phyloP scores from a whole-genome alignment of 805 yeast species.

The Naumovozyma dairenensis region DNA sequence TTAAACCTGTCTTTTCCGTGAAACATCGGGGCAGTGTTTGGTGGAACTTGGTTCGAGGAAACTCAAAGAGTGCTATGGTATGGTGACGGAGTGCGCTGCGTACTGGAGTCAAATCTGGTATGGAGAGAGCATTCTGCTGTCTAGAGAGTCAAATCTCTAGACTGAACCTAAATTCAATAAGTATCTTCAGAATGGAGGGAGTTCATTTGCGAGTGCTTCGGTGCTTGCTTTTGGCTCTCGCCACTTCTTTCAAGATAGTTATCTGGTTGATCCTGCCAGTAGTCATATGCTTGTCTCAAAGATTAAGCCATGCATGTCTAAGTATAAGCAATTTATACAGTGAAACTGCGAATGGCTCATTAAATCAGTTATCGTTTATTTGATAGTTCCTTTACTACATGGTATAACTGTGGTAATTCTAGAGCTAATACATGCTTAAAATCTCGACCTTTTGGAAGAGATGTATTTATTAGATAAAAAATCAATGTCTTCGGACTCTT shows the following conservation, averaged over 20 bases:
- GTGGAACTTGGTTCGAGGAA: constrained; percentile 24
- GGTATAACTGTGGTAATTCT: constrained; percentile 41
- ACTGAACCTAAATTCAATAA: constrained; percentile 7
- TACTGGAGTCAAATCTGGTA: constrained; percentile 12
- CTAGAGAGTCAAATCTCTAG: constrained; percentile 5
- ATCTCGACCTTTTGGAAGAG: constrained; percentile 33
- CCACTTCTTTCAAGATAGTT: constrained; percentile 22
- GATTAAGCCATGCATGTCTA: constrained; percentile 42
- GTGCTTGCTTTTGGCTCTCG: constrained; percentile 4
- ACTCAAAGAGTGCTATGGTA: constrained; percentile 27
- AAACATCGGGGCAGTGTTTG: constrained; percentile 22
- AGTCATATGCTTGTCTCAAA: constrained; percentile 45
- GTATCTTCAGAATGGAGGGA: constrained; percentile 10
- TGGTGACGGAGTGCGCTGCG: constrained; percentile 10
- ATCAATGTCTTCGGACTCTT: constrained; percentile 36
- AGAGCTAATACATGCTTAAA: constrained; percentile 41
- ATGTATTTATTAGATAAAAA: constrained; percentile 39
- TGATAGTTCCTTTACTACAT: constrained; percentile 38
- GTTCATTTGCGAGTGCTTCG: constrained; percentile 1
- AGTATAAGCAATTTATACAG: constrained; percentile 39
- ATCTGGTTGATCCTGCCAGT: constrained; percentile 45
- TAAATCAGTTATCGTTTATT: constrained; percentile 42
- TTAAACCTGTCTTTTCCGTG: constrained; percentile 18
- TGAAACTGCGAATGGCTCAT: constrained; percentile 44
- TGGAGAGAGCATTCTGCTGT: constrained; percentile 6